Conservation (phyloP, 2,329 filamentous ascomycete species). For the Diaporthe australafricana region DNA sequence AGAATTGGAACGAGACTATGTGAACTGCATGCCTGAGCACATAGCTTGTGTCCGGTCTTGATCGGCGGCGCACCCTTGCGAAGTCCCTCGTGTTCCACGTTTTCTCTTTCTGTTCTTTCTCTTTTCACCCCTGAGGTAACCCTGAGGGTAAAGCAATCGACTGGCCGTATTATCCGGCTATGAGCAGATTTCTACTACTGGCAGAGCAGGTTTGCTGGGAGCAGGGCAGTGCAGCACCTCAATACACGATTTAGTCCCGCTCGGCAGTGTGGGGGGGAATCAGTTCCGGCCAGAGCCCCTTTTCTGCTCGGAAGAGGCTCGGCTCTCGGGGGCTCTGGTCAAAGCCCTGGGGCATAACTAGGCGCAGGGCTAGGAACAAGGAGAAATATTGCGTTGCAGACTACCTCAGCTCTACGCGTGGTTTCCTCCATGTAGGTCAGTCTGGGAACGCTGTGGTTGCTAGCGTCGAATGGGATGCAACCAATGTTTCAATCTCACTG, state of each 20-base stretch:
- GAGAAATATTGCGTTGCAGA: no score
- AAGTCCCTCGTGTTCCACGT: no score
- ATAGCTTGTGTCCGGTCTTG: neutral
- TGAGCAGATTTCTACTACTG: neutral
- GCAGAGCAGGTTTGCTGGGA: neutral
- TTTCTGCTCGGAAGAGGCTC: constrained; percentile 17
- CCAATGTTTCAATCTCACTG: no score
- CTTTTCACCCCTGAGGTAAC: no score
- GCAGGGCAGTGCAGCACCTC: neutral
- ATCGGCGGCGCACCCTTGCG: neutral
- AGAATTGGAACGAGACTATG: no score
- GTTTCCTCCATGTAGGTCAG: no score
- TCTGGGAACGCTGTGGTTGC: no score
- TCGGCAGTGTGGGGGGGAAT: constrained; percentile 3
- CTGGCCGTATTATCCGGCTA: neutral
- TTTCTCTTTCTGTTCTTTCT: no score
- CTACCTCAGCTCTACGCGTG: no score
- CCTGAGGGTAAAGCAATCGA: neutral
- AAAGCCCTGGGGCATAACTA: neutral
- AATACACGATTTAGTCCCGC: neutral
- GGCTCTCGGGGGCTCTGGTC: neutral
- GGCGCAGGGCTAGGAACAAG: neutral
- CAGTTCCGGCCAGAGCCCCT: constrained; percentile 3
- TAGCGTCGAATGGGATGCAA: no score
- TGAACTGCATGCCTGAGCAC: no score